Percentiles rank a stretch among this genome's conserved stretches.
Evolutionary conservation across 129 eudicot genomes (phyloP).

Genomic region (Lactuca saligna): DNA sequence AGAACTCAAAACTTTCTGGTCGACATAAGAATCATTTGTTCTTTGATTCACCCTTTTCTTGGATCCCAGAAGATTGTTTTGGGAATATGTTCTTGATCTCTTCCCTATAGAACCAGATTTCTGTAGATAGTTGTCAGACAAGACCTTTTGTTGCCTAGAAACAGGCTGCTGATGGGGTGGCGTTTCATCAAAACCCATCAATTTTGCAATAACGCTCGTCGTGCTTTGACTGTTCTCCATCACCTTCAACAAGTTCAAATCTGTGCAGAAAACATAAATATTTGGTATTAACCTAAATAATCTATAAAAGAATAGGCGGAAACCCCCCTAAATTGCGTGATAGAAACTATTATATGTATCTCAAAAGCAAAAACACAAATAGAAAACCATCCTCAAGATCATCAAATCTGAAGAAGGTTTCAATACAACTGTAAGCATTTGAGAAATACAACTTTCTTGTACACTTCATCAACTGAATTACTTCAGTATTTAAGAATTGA

Average conservation of each 20-base stretch:
- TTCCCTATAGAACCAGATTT: slow-evolving; percentile 54
- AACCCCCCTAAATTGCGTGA: slow-evolving; percentile 4
- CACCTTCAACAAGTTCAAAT: slow-evolving; percentile 22
- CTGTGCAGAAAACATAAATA: slow-evolving; percentile 14
- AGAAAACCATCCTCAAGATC: not conserved
- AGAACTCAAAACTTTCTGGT: not conserved
- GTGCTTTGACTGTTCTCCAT: slow-evolving; percentile 46
- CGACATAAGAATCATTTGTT: slow-evolving; percentile 3
- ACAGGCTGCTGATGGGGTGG: slow-evolving; percentile 22
- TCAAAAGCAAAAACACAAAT: not conserved
- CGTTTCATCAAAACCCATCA: slow-evolving; percentile 63
- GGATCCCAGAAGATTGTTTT: slow-evolving; percentile 9
- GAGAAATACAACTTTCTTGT: slow-evolving; percentile 1
- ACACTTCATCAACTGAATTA: not conserved
- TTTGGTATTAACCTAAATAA: not conserved
- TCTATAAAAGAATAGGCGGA: not conserved
- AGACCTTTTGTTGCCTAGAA: slow-evolving; percentile 33
- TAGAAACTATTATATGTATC: not conserved
- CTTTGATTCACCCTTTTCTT: slow-evolving; percentile 23
- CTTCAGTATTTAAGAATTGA: not conserved
- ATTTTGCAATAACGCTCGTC: slow-evolving; percentile 58
- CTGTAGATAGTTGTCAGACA: slow-evolving; percentile 60
- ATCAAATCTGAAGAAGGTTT: slow-evolving; percentile 2
- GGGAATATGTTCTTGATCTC: slow-evolving; percentile 30
- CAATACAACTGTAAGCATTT: slow-evolving; percentile 1